phyloP scores from a whole-genome alignment of 2,329 filamentous ascomycete genomes.

The Lecanicillium sp. region DNA sequence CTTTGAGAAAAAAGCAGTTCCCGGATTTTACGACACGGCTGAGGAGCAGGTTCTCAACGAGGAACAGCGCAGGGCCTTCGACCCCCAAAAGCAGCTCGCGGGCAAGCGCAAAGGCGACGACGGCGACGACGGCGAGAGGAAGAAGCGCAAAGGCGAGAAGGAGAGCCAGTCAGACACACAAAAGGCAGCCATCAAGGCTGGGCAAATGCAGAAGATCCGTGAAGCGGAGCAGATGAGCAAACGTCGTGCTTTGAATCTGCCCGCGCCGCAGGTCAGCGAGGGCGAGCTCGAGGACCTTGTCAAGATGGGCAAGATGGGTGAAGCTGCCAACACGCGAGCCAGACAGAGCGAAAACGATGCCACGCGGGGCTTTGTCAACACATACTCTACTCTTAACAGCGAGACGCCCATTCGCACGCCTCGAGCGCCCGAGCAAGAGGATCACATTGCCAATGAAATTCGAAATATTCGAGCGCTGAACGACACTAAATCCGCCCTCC shows the following conservation, averaged over 20 bases:
- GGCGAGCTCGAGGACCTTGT: conserved; percentile 94
- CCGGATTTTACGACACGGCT: conserved; percentile 87
- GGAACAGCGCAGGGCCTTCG: conserved; percentile 74
- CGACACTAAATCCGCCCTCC: conserved; percentile 84
- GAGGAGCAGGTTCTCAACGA: conserved; percentile 82
- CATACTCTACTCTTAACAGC: conserved; percentile 76
- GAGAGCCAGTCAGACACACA: conserved; percentile 69
- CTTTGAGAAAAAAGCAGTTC: conserved; percentile 84
- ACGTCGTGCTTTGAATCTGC: conserved; percentile 73
- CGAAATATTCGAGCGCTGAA: conserved; percentile 87
- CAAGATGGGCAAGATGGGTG: conserved; percentile 94
- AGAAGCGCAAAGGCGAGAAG: conserved; percentile 86
- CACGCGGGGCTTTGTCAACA: conserved; percentile 78
- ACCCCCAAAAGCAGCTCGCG: conserved; percentile 81
- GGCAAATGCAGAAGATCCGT: conserved; percentile 87
- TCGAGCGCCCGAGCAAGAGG: conserved; percentile 83
- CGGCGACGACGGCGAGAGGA: conserved; percentile 75
- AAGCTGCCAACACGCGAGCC: conserved; percentile 71
- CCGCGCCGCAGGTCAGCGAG: conserved; percentile 86
- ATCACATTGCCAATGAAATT: conserved; percentile 94
- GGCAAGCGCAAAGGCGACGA: conserved; percentile 94
- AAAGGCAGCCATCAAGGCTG: conserved; percentile 86
- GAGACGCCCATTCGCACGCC: conserved; percentile 88
- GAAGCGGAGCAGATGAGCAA: conserved; percentile 98
- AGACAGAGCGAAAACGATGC: conserved; percentile 75